These are phyloP conservation scores for Paraleonurus japonicus DNA, from an alignment of 257 asterid species.

Conservation along the genomic window DNA sequence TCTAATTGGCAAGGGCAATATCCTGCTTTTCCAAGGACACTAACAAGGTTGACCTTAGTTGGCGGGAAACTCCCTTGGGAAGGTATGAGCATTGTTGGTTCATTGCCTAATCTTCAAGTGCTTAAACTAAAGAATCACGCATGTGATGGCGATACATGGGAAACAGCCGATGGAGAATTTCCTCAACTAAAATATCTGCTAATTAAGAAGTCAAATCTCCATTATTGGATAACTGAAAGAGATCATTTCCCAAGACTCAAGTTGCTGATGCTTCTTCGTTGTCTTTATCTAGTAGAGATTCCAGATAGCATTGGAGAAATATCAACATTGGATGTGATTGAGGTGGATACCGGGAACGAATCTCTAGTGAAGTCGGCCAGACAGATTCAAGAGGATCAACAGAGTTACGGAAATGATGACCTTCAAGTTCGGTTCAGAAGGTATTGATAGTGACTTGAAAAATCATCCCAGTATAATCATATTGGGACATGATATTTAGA, in stretches of 20 bases:
- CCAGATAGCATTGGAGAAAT: conserved; percentile 6
- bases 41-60: conserved; percentile 6
- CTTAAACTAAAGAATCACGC: not conserved
- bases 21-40: not conserved
- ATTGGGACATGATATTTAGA: too few relatives aligned
- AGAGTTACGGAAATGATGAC: not conserved
- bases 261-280: not conserved
- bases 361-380: not conserved
- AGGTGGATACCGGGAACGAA: not conserved
- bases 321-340: not conserved
- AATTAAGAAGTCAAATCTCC: not conserved
- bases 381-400: not conserved
- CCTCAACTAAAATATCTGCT: conserved; percentile 7
- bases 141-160: not conserved
- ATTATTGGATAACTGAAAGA: not conserved
- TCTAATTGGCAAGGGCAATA: not conserved
- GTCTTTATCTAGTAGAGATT: not conserved
- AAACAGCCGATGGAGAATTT: not conserved
- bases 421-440: conserved; percentile 3
- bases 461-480: too few relatives aligned
- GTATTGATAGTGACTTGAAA: too few relatives aligned
- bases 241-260: conserved; percentile 13
- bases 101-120: conserved; percentile 19
- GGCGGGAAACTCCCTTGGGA: not conserved
- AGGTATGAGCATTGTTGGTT: too few relatives aligned